Percentiles rank a stretch among this genome's conserved stretches.
Evolutionary conservation across 495 filamentous ascomycete genomes (phyloP).

Genomic region (Xylaria cubensis): DNA sequence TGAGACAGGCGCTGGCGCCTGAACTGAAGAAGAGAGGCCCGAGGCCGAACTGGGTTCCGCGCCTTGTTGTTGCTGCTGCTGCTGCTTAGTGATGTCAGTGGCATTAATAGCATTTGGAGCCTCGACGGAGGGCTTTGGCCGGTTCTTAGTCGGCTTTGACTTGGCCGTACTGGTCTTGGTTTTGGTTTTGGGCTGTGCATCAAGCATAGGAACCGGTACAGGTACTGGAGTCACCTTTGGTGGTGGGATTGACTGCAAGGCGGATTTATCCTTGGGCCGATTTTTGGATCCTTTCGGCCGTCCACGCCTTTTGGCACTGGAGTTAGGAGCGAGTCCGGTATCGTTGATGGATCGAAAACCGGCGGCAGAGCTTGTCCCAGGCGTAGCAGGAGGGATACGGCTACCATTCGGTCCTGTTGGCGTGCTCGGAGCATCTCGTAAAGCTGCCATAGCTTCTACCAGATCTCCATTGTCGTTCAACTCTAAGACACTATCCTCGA

Average conservation of each 20-base stretch:
- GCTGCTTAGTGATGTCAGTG: slow-evolving; percentile 21
- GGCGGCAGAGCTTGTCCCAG: slow-evolving; percentile 34
- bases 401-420: slow-evolving; percentile 30
- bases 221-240: slow-evolving; percentile 44
- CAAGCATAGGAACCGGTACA: slow-evolving; percentile 39
- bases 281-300: slow-evolving; percentile 58
- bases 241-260: slow-evolving; percentile 28
- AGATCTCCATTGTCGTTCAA: slow-evolving; percentile 37
- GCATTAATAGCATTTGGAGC: slow-evolving; percentile 17
- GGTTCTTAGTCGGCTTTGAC: slow-evolving; percentile 40
- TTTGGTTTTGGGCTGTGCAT: slow-evolving; percentile 36
- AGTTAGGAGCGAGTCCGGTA: slow-evolving; percentile 29
- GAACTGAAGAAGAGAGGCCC: slow-evolving; percentile 4
- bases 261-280: slow-evolving; percentile 45
- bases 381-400: slow-evolving; percentile 32
- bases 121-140: slow-evolving; percentile 33
- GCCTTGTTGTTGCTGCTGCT: slow-evolving; percentile 27
- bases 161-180: slow-evolving; percentile 35
- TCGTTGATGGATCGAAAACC: slow-evolving; percentile 44
- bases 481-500: slow-evolving; percentile 39
- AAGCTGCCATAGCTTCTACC: slow-evolving; percentile 32
- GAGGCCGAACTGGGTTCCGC: not conserved
- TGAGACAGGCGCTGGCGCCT: slow-evolving; percentile 7
- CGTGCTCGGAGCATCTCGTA: slow-evolving; percentile 33
- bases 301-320: slow-evolving; percentile 38